phyloP scores from a whole-genome alignment of 805 yeast genomes.

The Teunomyces panamensis region DNA sequence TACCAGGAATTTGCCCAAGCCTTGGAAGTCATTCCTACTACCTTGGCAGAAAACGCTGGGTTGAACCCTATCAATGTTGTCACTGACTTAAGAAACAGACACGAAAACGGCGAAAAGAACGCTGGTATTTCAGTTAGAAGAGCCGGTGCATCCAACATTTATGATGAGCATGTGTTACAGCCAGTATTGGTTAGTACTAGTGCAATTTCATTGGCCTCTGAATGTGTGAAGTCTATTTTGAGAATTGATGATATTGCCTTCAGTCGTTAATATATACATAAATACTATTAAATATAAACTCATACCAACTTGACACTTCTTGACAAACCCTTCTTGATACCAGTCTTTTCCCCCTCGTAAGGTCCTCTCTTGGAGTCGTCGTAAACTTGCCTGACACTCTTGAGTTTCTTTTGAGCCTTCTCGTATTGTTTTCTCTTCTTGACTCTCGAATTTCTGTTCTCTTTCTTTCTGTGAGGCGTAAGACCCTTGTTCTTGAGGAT shows the following conservation, averaged over 20 bases:
- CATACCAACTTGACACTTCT: constrained; percentile 72
- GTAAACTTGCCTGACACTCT: constrained; percentile 88
- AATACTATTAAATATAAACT: background rate
- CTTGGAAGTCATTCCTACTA: constrained; percentile 87
- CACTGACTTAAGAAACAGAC: constrained; percentile 87
- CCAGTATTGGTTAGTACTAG: constrained; percentile 94
- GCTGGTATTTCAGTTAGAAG: constrained; percentile 97
- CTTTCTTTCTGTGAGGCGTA: constrained; percentile 90
- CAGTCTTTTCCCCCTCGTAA: constrained; percentile 92
- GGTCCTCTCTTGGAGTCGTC: constrained; percentile 64
- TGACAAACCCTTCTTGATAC: constrained; percentile 93
- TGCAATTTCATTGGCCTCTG: constrained; percentile 92
- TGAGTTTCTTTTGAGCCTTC: constrained; percentile 88
- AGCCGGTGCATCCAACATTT: constrained; percentile 88
- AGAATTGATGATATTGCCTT: constrained; percentile 97
- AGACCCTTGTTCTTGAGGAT: constrained; percentile 95
- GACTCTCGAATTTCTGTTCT: constrained; percentile 91
- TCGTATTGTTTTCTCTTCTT: constrained; percentile 98
- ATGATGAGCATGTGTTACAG: constrained; percentile 91
- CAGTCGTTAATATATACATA: constrained; percentile 45
- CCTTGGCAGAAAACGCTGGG: constrained; percentile 94
- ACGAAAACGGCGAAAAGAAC: constrained; percentile 83
- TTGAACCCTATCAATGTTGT: constrained; percentile 87
- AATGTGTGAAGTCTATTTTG: constrained; percentile 91
- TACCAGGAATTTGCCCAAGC: constrained; percentile 92